phyloP scores from a whole-genome alignment of 768 basidiomycete species.

The Inosperma sp. region DNA sequence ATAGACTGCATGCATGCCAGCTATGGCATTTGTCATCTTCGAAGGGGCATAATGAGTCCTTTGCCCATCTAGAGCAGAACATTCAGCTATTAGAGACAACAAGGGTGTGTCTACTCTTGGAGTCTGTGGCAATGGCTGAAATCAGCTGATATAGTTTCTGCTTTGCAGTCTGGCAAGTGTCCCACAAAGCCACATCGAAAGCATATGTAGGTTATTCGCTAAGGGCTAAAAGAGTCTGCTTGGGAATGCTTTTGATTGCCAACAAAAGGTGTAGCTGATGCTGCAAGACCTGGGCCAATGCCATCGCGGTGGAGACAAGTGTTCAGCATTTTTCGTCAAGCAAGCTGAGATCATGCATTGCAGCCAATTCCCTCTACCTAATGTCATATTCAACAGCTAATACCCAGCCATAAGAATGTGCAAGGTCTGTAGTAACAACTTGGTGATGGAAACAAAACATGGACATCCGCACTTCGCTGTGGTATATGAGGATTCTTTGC shows the following conservation, averaged over 20 bases:
- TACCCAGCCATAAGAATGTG: not conserved
- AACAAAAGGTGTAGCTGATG: no score
- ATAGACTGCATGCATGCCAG: not conserved
- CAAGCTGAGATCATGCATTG: not conserved
- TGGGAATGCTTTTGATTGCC: not conserved
- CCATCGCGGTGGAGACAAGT: not conserved
- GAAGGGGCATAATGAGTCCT: not conserved
- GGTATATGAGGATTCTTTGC: not conserved
- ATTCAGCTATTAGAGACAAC: not conserved
- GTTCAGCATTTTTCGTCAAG: not conserved
- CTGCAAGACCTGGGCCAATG: no score
- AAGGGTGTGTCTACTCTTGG: not conserved
- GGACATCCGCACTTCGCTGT: not conserved
- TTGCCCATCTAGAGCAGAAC: not conserved
- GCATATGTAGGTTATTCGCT: no score
- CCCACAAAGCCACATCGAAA: constrained; percentile 1
- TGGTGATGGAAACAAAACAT: not conserved
- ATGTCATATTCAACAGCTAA: not conserved
- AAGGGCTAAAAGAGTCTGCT: not conserved
- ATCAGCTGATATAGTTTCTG: not conserved
- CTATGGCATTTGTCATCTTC: not conserved
- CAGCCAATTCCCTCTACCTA: not conserved
- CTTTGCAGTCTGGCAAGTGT: not conserved
- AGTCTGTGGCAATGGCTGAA: not conserved
- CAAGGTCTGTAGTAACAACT: not conserved